Evolutionary conservation across 345 rosid genomes (phyloP).

Genomic region (Hirschfeldia incana): DNA sequence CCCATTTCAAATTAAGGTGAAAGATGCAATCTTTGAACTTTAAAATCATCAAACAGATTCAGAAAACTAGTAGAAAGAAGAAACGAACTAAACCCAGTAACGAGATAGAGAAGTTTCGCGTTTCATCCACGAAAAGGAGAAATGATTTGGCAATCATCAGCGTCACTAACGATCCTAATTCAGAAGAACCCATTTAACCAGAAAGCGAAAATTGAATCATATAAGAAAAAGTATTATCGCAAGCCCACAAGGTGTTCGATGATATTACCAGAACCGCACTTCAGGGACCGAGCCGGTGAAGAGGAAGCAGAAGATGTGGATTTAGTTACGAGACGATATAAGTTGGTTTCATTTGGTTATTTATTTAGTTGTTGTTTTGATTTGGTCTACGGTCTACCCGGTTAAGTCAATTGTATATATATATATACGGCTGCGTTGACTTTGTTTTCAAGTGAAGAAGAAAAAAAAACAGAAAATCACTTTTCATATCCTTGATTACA

Average conservation of each 20-base stretch:
- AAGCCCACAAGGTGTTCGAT: conserved; percentile 37
- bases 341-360: conserved; percentile 1
- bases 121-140: background rate
- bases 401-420: background rate
- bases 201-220: background rate
- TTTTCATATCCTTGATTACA: background rate
- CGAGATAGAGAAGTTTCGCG: background rate
- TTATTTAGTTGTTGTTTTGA: background rate
- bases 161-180: background rate
- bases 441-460: background rate
- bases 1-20: background rate
- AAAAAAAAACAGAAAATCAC: background rate
- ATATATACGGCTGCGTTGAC: background rate
- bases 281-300: conserved; percentile 5
- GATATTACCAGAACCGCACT: conserved; percentile 26
- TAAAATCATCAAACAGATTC: background rate
- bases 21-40: conserved; percentile 12
- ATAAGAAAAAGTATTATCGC: background rate
- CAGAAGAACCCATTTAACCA: background rate
- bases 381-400: background rate
- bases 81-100: background rate
- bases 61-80: background rate
- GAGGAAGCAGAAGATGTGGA: background rate
- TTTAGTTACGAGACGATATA: conserved; percentile 5
- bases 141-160: background rate